A percentile compares a stretch with the other conserved stretches of the same genome.
These are phyloP conservation scores for Naganishia vaughanmartiniae DNA, from an alignment of 768 basidiomycete species.

Conservation along the genomic window DNA sequence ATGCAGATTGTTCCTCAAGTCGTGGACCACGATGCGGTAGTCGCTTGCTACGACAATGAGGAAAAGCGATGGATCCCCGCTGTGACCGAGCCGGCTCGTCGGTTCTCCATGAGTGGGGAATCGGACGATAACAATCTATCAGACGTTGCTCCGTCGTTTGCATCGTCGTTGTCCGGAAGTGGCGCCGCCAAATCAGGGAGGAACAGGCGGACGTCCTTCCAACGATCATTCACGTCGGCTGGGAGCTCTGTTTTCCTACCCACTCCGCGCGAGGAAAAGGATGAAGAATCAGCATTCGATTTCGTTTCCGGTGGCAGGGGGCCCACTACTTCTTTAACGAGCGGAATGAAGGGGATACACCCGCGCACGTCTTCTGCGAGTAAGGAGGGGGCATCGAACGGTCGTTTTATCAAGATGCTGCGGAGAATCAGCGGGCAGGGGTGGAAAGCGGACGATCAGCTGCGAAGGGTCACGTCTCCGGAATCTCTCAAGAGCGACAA, in stretches of 20 bases:
- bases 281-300: conserved; percentile 6
- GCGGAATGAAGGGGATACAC: not conserved
- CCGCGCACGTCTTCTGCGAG: conserved; percentile 15
- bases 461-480: conserved; percentile 9
- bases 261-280: conserved; percentile 9
- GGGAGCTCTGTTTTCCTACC: conserved; percentile 10
- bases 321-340: not conserved
- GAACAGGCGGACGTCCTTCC: not conserved
- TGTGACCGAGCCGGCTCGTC: not conserved
- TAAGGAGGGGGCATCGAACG: conserved; percentile 1
- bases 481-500: not conserved
- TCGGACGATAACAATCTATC: conserved; percentile 20
- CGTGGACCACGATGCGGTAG: not conserved
- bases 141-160: conserved; percentile 15
- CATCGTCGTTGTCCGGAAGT: conserved; percentile 4
- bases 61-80: conserved; percentile 17
- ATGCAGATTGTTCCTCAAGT: conserved; percentile 5
- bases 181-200: conserved; percentile 11
- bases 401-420: conserved; percentile 15
- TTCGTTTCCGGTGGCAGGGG: not conserved
- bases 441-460: not conserved
- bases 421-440: conserved; percentile 12
- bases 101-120: conserved; percentile 23
- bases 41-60: not conserved
- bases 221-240: conserved; percentile 15